Evolutionary conservation across 805 yeast species (phyloP).

Genomic region (Kluyveromyces nonfermentans): DNA sequence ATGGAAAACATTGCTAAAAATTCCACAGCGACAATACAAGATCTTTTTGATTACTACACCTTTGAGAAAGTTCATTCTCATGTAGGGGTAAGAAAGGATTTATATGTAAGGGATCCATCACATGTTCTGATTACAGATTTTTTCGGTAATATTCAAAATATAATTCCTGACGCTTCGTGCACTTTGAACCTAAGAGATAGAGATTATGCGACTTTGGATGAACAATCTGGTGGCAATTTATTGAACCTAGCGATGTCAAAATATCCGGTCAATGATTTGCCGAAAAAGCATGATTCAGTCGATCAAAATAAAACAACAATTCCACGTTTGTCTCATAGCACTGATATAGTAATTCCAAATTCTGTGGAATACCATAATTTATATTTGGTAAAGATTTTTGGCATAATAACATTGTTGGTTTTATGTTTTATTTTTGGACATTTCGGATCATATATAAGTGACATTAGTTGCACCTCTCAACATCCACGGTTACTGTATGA

Average conservation of each 20-base stretch:
- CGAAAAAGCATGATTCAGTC: background rate
- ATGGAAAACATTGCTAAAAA: constrained; percentile 73
- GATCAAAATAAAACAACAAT: background rate
- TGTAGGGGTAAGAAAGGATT: constrained; percentile 85
- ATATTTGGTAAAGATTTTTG: background rate
- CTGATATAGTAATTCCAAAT: background rate
- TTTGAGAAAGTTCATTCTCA: constrained; percentile 81
- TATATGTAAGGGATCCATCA: constrained; percentile 48
- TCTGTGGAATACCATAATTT: background rate
- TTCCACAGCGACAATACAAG: constrained; percentile 67
- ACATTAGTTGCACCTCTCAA: background rate
- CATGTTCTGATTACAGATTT: constrained; percentile 83
- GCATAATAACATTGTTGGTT: background rate
- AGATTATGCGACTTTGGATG: background rate
- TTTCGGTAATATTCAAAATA: constrained; percentile 84
- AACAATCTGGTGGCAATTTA: background rate
- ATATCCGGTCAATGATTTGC: background rate
- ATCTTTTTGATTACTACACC: constrained; percentile 75
- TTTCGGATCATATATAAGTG: background rate
- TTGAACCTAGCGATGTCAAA: background rate
- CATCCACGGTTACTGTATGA: background rate
- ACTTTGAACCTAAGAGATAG: background rate
- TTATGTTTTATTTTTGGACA: background rate
- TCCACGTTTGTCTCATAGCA: background rate
- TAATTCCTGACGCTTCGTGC: constrained; percentile 41